phyloP scores from a whole-genome alignment of 1,139 yeast genomes.

The Yamadazyma triangularis region DNA sequence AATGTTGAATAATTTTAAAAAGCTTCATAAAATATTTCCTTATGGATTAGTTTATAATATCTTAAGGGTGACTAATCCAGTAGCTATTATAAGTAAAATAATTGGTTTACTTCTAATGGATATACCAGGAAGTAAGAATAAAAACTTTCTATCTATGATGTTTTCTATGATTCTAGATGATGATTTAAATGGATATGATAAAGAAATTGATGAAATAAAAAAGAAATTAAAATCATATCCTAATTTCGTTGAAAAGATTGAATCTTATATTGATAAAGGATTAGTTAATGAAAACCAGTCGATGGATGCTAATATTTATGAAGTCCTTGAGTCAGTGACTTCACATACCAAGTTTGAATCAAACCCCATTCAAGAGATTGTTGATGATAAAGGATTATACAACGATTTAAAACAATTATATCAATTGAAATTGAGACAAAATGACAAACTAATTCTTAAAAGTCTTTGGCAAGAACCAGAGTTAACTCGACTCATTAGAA shows the following conservation, averaged over 20 bases:
- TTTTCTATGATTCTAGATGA: constrained; percentile 74
- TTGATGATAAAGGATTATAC: constrained; percentile 20
- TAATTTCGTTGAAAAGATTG: constrained; percentile 22
- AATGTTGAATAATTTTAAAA: constrained; percentile 60
- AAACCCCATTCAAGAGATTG: background rate
- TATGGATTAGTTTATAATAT: constrained; percentile 72
- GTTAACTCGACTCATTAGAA: constrained; percentile 64
- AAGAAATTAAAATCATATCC: constrained; percentile 14
- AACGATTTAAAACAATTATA: constrained; percentile 57
- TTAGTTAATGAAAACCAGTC: constrained; percentile 6
- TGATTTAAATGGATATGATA: constrained; percentile 65
- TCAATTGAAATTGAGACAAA: constrained; percentile 59
- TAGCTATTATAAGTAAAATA: constrained; percentile 71
- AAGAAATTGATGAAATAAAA: constrained; percentile 48
- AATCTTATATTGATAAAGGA: constrained; percentile 10
- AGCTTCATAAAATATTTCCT: constrained; percentile 73
- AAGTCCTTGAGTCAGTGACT: constrained; percentile 1
- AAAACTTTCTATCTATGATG: constrained; percentile 62
- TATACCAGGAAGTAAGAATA: constrained; percentile 57
- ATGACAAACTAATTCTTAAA: constrained; percentile 71
- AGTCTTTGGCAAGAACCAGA: constrained; percentile 85
- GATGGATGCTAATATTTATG: constrained; percentile 8
- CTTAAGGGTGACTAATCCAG: constrained; percentile 77
- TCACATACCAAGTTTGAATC: background rate
- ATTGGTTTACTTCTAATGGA: constrained; percentile 78